phyloP scores from a whole-genome alignment of 108 stramenopile species.

The Cyclotella baltica region DNA sequence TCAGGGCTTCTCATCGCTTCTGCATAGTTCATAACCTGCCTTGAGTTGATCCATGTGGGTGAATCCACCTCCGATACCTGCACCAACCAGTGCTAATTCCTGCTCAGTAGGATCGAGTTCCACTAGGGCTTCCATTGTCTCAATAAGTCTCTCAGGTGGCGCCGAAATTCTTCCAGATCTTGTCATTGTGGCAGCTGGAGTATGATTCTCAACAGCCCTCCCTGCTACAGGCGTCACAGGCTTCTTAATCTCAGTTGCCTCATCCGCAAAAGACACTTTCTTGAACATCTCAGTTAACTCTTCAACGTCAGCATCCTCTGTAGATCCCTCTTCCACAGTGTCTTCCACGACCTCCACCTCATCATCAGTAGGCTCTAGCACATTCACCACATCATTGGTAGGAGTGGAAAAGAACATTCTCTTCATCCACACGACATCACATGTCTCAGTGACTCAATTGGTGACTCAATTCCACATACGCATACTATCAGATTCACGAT shows the following conservation, averaged over 20 bases:
- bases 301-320: background rate
- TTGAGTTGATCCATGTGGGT: background rate
- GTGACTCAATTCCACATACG: conserved; percentile 16
- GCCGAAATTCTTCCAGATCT: background rate
- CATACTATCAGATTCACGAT: background rate
- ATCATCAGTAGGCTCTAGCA: background rate
- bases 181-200: background rate
- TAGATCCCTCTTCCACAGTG: background rate
- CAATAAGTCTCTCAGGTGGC: background rate
- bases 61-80: conserved; percentile 11
- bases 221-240: background rate
- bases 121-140: background rate
- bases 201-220: no score
- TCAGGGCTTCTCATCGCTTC: background rate
- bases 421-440: conserved; percentile 35
- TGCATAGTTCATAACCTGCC: background rate
- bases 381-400: no score
- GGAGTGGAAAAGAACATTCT: conserved; percentile 11
- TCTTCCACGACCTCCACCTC: background rate
- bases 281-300: background rate
- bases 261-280: background rate
- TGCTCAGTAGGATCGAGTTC: no score
- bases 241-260: background rate
- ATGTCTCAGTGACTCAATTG: background rate
- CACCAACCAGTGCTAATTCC: no score